These are phyloP conservation scores for Hyaloperonospora arabidopsidis DNA, from an alignment of 352 stramenopile genomes.

Conservation along the genomic window DNA sequence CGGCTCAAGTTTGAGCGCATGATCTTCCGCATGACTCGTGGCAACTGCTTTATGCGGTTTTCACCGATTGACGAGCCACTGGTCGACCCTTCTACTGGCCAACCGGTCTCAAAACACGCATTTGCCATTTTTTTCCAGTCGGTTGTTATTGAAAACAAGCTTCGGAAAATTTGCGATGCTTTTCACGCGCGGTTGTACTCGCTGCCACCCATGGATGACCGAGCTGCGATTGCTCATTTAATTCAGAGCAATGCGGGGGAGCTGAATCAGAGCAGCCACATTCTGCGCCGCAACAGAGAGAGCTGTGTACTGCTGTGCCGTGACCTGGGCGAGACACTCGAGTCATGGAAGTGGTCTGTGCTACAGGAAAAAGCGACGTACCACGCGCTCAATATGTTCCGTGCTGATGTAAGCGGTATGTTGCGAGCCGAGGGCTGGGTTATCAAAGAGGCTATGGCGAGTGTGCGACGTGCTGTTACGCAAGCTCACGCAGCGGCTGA, in stretches of 20 bases:
- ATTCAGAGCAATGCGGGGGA: conserved; percentile 91
- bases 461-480: conserved; percentile 85
- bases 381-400: conserved; percentile 97
- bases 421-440: conserved; percentile 96
- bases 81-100: conserved; percentile 83
- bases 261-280: conserved; percentile 93
- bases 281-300: conserved; percentile 94
- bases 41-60: conserved; percentile 98
- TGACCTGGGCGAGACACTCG: conserved; percentile 89
- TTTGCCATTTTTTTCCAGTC: conserved; percentile 97
- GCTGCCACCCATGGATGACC: conserved; percentile 92
- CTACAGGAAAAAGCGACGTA: conserved; percentile 96
- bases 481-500: conserved; percentile 84
- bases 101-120: conserved; percentile 78
- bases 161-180: conserved; percentile 98
- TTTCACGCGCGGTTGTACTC: conserved; percentile 95
- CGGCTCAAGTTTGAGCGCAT: conserved; percentile 95
- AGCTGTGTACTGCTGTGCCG: conserved; percentile 90
- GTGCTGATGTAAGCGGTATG: conserved; percentile 94
- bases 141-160: conserved; percentile 94
- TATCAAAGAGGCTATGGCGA: conserved; percentile 71
- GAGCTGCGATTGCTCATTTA: conserved; percentile 73
- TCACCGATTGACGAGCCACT: conserved; percentile 90
- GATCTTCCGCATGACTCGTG: conserved; percentile 97
- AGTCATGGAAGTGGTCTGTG: conserved; percentile 96